Conservation (phyloP, 441 rosid genomes). For the Rhodomyrtus psidioides region DNA sequence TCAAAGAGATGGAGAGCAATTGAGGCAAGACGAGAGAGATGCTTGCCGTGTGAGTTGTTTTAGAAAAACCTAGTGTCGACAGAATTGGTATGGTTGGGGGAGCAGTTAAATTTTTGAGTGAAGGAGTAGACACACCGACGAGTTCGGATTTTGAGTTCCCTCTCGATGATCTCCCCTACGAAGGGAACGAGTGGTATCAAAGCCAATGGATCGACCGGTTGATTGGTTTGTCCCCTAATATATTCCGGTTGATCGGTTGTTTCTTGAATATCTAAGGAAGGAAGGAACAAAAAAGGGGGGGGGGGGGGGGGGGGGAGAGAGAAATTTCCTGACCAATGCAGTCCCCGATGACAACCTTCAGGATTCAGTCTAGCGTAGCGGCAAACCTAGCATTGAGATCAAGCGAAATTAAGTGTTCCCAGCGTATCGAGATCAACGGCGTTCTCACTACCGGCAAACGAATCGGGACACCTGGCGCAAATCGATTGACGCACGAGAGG, state of each 20-base stretch:
- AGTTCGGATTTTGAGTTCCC: background rate
- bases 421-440: background rate
- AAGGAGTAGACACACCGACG: accelerated
- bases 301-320: no score
- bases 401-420: no score
- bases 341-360: background rate
- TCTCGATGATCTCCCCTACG: background rate
- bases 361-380: background rate
- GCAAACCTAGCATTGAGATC: no score
- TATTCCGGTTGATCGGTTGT: background rate
- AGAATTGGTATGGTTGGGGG: background rate
- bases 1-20: background rate
- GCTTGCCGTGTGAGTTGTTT: accelerated
- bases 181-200: background rate
- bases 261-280: background rate
- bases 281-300: background rate
- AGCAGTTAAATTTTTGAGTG: background rate
- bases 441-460: background rate
- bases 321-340: background rate
- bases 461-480: background rate
- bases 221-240: accelerated
- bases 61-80: no score
- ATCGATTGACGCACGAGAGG: background rate
- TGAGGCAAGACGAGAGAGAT: background rate
- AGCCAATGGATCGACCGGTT: background rate